A percentile compares a stretch with the other conserved stretches of the same genome.
Conservation (phyloP, 768 basidiomycete genomes). For the Trametes cingulata region DNA sequence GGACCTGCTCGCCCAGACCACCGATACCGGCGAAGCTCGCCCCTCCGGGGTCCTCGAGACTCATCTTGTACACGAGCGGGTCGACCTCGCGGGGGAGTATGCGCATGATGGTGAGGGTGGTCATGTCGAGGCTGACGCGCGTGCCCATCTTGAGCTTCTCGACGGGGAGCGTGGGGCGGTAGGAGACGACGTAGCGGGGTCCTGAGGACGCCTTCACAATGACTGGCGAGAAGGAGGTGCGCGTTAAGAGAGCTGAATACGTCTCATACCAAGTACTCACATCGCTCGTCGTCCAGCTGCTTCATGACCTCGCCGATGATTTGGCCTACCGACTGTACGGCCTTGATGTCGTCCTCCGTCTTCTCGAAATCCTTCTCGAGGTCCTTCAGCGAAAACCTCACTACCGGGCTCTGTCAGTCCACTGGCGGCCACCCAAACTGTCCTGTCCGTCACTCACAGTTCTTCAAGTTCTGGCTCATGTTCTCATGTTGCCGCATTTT, state of each 20-base stretch:
- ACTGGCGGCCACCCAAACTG: background rate
- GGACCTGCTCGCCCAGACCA: slow-evolving; percentile 92
- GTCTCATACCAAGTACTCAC: slow-evolving; percentile 49
- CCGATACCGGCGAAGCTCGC: slow-evolving; percentile 97
- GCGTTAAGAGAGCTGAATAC: background rate
- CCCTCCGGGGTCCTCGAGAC: slow-evolving; percentile 93
- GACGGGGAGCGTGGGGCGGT: slow-evolving; percentile 88
- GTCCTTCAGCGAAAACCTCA: slow-evolving; percentile 88
- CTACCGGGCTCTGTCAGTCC: slow-evolving; percentile 41
- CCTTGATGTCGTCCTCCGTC: slow-evolving; percentile 99
- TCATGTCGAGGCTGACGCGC: slow-evolving; percentile 98
- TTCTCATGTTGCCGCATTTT: slow-evolving; percentile 94
- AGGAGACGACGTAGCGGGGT: slow-evolving; percentile 97
- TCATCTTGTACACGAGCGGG: slow-evolving; percentile 99
- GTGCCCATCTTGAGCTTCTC: slow-evolving; percentile 91
- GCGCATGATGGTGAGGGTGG: slow-evolving; percentile 98
- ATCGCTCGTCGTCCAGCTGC: slow-evolving; percentile 96
- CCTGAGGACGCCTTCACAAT: slow-evolving; percentile 99
- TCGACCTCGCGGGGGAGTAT: slow-evolving; percentile 97
- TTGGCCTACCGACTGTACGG: slow-evolving; percentile 97
- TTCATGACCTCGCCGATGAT: slow-evolving; percentile 99
- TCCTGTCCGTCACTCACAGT: slow-evolving; percentile 54
- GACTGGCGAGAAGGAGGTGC: slow-evolving; percentile 48
- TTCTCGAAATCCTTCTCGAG: slow-evolving; percentile 88
- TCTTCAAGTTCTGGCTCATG: slow-evolving; percentile 87